Evolutionary conservation across 495 filamentous ascomycete genomes (phyloP).

Genomic region (Umbilicaria muhlenbergii): DNA sequence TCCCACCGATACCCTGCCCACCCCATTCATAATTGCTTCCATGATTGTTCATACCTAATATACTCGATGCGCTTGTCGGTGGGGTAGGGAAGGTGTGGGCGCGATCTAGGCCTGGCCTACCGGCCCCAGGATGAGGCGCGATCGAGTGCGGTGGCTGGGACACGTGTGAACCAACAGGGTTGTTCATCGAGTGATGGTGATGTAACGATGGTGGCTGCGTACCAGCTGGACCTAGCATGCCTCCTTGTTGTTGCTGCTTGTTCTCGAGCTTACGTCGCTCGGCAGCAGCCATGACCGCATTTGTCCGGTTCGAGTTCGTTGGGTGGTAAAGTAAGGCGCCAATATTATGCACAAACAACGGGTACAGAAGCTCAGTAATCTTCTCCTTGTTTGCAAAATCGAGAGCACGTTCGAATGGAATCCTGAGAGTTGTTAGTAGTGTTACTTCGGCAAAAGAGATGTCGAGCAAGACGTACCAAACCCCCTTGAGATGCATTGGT

Average conservation of each 20-base stretch:
- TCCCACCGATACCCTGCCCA: conserved; percentile 44
- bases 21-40: conserved; percentile 65
- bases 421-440: conserved; percentile 39
- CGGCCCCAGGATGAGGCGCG: conserved; percentile 52
- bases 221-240: conserved; percentile 22
- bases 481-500: conserved; percentile 96
- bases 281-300: conserved; percentile 75
- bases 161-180: conserved; percentile 44
- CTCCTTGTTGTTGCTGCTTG: conserved; percentile 27
- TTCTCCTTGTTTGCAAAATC: conserved; percentile 99
- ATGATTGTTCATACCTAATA: conserved; percentile 66
- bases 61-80: conserved; percentile 78
- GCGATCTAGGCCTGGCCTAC: conserved; percentile 60
- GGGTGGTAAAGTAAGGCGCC: conserved; percentile 88
- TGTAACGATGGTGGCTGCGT: conserved; percentile 60
- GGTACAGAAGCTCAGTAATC: conserved; percentile 90
- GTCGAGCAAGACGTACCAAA: conserved; percentile 54
- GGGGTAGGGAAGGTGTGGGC: conserved; percentile 88
- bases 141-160: conserved; percentile 55
- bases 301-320: conserved; percentile 67
- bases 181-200: conserved; percentile 67
- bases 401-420: conserved; percentile 87
- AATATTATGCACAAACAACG: conserved; percentile 95
- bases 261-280: conserved; percentile 55
- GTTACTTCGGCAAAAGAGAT: background rate